phyloP scores from a whole-genome alignment of 495 filamentous ascomycete genomes.

The Penicillium tannophilum region DNA sequence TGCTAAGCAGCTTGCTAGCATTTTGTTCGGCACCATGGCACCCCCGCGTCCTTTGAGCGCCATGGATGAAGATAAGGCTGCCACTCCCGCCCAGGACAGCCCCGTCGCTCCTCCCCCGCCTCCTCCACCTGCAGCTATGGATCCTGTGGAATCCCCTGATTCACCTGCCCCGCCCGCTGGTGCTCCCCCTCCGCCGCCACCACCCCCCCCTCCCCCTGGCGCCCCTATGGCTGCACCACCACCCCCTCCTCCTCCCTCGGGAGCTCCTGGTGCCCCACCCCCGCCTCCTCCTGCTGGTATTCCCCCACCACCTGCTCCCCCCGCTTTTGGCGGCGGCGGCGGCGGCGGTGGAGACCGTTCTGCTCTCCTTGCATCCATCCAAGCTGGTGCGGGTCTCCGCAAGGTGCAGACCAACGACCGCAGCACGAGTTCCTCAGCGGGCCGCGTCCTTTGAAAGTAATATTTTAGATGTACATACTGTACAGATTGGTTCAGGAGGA shows the following conservation, averaged over 20 bases:
- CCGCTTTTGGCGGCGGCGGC: constrained; percentile 49
- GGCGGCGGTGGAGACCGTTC: constrained; percentile 51
- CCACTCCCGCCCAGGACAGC: constrained; percentile 41
- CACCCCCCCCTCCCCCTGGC: constrained; percentile 34
- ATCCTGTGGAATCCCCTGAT: constrained; percentile 39
- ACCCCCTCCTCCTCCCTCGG: constrained; percentile 33
- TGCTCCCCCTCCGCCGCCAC: constrained; percentile 28
- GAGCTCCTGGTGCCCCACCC: constrained; percentile 30
- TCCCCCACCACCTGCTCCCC: constrained; percentile 57
- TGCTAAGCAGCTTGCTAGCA: constrained; percentile 88
- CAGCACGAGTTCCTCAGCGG: constrained; percentile 68
- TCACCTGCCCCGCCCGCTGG: constrained; percentile 49
- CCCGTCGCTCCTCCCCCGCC: constrained; percentile 29
- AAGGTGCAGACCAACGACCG: constrained; percentile 87
- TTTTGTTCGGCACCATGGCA: constrained; percentile 95
- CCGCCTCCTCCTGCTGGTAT: constrained; percentile 42
- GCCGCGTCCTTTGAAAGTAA: constrained; percentile 60
- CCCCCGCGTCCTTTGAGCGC: constrained; percentile 87
- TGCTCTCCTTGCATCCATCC: constrained; percentile 78
- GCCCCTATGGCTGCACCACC: constrained; percentile 28
- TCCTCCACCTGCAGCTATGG: constrained; percentile 32
- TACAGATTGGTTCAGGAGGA: constrained; percentile 21
- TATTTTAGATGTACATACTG: constrained; percentile 18
- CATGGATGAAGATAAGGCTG: constrained; percentile 63
- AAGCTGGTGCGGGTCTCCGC: constrained; percentile 71